phyloP scores from a whole-genome alignment of 768 basidiomycete species.

The Tylopilus subfusipes region DNA sequence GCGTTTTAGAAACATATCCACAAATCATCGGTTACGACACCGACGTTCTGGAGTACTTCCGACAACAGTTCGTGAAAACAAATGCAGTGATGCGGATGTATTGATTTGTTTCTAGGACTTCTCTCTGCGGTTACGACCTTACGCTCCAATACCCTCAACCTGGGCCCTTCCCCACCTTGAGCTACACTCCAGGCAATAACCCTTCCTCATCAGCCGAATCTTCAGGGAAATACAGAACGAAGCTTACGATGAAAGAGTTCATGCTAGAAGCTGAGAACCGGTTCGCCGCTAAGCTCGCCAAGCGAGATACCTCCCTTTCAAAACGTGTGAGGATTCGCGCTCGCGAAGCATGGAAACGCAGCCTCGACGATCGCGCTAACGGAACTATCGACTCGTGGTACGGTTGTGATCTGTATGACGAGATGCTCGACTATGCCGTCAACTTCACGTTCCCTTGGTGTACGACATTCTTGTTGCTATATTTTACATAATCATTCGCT shows the following conservation, averaged over 20 bases:
- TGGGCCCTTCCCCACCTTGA: slow-evolving; percentile 39
- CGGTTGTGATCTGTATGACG: slow-evolving; percentile 60
- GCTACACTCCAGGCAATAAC: slow-evolving; percentile 30
- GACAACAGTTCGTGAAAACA: slow-evolving; percentile 51
- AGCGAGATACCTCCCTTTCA: slow-evolving; percentile 16
- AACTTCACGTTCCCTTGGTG: slow-evolving; percentile 69
- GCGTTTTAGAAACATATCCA: slow-evolving; percentile 67
- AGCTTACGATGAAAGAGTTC: slow-evolving; percentile 18
- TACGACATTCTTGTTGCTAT: slow-evolving; percentile 23
- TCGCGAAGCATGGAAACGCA: slow-evolving; percentile 39
- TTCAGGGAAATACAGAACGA: slow-evolving; percentile 16
- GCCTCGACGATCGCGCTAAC: slow-evolving; percentile 45
- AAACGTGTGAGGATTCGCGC: slow-evolving; percentile 27
- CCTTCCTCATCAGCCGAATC: background rate
- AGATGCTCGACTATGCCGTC: slow-evolving; percentile 66
- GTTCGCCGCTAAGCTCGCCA: slow-evolving; percentile 22
- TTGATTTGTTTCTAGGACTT: slow-evolving; percentile 37
- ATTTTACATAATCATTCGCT: slow-evolving; percentile 5
- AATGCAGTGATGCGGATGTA: background rate
- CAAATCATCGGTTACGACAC: slow-evolving; percentile 67
- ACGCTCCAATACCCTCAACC: slow-evolving; percentile 69
- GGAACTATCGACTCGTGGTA: slow-evolving; percentile 62
- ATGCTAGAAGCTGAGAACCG: slow-evolving; percentile 20
- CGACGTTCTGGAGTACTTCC: slow-evolving; percentile 64
- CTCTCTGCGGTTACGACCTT: slow-evolving; percentile 61